Evolutionary conservation across 805 yeast species (phyloP), one percentile per base, ranked within the genome.

Genomic region (Candida cerambycidarum): DNA sequence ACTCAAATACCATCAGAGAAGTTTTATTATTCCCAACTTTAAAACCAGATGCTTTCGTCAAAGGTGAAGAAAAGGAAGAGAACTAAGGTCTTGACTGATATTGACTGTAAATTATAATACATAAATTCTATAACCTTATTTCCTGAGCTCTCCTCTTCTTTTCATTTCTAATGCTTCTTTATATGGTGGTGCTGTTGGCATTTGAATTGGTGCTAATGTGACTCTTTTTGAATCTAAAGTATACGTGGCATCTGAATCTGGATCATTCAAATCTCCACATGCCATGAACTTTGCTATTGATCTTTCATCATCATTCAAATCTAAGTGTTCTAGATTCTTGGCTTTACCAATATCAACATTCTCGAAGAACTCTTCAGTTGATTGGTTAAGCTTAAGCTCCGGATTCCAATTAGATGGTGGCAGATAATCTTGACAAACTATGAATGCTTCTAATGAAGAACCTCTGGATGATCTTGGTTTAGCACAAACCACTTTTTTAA

Each of bases 21-120:
- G 98, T 92, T 38, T 77, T 92, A 56, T 75, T 93, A 67, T 92
- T 92, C 95, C 99, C 99, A 69, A 90, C 98, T 49, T 88, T 92
- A 81, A 93, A 90, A 77, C 99, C 98, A 35, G 99, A 93, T 56
- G 68, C 66, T 43, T 59, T 54, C 45, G 64, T 56, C 37, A 65
- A 67, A 54, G 71, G 69, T 47, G 71, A 65, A 45, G 67, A 63
- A 19, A 51, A 51, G 39, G 28, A 13, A 35, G 53, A 46, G 25
- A 48, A 49, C 32, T 51, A 51, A 21, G 12, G 14, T 28, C 13
- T 12, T 5, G 6, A 5, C 12, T 16, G 18, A 7, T 7, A 32
- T 12, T 6, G 21, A 16, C 25, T 8, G 13, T 18, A 32, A 14
- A 32, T 18, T 35, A 17, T n/a, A 8, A 24, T 14, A 38, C 21